Base-by-base conservation (phyloP, 2,329 filamentous ascomycete species). In the Raffaelea albimanens region DNA sequence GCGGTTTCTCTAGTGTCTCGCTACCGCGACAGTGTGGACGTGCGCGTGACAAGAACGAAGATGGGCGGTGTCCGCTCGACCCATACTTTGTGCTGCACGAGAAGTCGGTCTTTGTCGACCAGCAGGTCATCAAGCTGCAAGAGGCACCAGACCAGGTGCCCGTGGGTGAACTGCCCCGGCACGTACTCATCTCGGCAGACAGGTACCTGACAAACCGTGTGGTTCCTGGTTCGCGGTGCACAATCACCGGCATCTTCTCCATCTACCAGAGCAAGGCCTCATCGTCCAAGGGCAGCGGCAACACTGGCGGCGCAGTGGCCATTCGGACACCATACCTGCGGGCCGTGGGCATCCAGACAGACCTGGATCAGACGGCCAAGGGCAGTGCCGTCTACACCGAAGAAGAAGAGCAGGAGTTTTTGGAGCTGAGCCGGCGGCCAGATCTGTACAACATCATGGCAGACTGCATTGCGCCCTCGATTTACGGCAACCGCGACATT, bases 61-160 rank as follows among this genome's bases (percentile, higher is more conserved):
- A 86, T 34, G 80, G 86, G 34, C 82, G 84, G 57, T 98, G 93
- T 59, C 90, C 91, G 0, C 69, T 98, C 51, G 93, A 98, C 59
- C 93, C 93, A 16, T 98, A 96, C 67, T 95, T 93, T 59, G 88
- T 98, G 49, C 76, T 93, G 50, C 93, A 98, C 62, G 93, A 98
- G 65, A 89, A 85, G 63, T 95, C 87, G 34, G 80, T 82, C 53
- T 98, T 98, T 62, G 90, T 97, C 58, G 93, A 98, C 60, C 93
- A 98, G 66, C 93, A 98, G 65, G 87, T 98, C 51, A 85, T 98
- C 63, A 98, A 98, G 66, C 79, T 98, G 18, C 93, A 98, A 63
- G 93, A 98, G 67, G 93, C 91, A 0, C 93, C 93, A 2, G 93
- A 98, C 60, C 89, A 97, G 65, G 93, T 98, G 0, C 93, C 93